Conservation (phyloP, 1,284 basidiomycete genomes). For the Fomitopsis pinicola region DNA sequence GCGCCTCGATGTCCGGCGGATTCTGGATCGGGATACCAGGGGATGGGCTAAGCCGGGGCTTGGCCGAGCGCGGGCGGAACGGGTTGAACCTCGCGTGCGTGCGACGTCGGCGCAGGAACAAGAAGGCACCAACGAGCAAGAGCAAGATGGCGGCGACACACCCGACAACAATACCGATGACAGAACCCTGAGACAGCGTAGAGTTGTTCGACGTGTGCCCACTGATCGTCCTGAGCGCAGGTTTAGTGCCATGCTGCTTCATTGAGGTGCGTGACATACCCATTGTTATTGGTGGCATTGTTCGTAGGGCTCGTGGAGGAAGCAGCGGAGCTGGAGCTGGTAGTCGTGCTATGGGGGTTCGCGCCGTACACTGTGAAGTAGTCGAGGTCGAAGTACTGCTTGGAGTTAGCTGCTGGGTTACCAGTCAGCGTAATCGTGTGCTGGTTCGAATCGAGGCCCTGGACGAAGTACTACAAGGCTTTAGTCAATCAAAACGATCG, state of each 20-base stretch:
- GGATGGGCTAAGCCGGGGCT: slow-evolving; percentile 18
- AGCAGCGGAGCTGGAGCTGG: background rate
- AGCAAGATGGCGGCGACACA: slow-evolving; percentile 28
- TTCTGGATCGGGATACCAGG: slow-evolving; percentile 36
- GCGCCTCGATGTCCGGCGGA: slow-evolving; percentile 31
- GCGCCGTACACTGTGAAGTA: slow-evolving; percentile 30
- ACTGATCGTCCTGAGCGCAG: background rate
- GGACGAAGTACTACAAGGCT: slow-evolving; percentile 33
- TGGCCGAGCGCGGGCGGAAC: background rate
- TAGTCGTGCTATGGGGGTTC: background rate
- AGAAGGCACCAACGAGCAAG: slow-evolving; percentile 23
- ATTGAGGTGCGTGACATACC: background rate
- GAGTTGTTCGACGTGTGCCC: background rate
- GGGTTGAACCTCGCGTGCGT: background rate
- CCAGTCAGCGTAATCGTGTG: slow-evolving; percentile 34
- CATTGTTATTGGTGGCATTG: background rate
- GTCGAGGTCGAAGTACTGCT: slow-evolving; percentile 40
- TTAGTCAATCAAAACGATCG: background rate
- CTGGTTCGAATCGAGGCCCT: slow-evolving; percentile 28
- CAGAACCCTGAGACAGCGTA: slow-evolving; percentile 15
- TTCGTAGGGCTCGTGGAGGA: background rate
- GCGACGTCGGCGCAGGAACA: slow-evolving; percentile 25
- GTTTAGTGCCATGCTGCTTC: background rate
- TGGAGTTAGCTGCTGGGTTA: slow-evolving; percentile 21
- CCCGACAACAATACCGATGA: slow-evolving; percentile 30